Percentiles rank a stretch among this genome's conserved stretches.
Conservation (phyloP, 2,329 filamentous ascomycete species). For the Xylogone sp. region DNA sequence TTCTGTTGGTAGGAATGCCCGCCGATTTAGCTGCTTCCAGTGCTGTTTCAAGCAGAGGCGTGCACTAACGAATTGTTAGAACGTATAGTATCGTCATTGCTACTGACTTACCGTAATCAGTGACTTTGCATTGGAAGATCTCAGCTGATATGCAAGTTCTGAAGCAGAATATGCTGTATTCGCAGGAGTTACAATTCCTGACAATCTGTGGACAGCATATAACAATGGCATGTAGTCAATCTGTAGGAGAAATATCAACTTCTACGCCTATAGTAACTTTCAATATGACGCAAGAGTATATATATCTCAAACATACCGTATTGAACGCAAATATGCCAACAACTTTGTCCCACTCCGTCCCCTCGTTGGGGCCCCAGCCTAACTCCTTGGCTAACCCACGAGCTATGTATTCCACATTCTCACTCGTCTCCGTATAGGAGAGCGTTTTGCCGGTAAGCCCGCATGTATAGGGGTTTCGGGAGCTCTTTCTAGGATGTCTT, state of each 20-base stretch:
- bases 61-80: slow-evolving; percentile 35
- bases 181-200: slow-evolving; percentile 70
- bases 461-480: slow-evolving; percentile 71
- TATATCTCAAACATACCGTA: slow-evolving; percentile 49
- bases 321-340: slow-evolving; percentile 76
- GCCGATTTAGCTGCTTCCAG: slow-evolving; percentile 60
- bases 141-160: slow-evolving; percentile 70
- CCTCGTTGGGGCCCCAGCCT: slow-evolving; percentile 65
- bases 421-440: slow-evolving; percentile 57
- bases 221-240: slow-evolving; percentile 71
- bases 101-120: slow-evolving; percentile 53
- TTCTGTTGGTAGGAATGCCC: slow-evolving; percentile 58
- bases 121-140: slow-evolving; percentile 63
- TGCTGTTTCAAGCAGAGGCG: slow-evolving; percentile 60
- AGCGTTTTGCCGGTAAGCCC: slow-evolving; percentile 68
- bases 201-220: slow-evolving; percentile 71
- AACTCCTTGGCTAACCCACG: slow-evolving; percentile 67
- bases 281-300: not conserved
- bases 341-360: slow-evolving; percentile 79
- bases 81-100: not conserved
- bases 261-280: too few species aligned
- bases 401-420: slow-evolving; percentile 64
- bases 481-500: slow-evolving; percentile 57
- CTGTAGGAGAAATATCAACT: slow-evolving; percentile 38
- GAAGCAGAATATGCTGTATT: slow-evolving; percentile 69